phyloP scores from a whole-genome alignment of 2,329 filamentous ascomycete genomes.

The Magnaporthiopsis incrustans region DNA sequence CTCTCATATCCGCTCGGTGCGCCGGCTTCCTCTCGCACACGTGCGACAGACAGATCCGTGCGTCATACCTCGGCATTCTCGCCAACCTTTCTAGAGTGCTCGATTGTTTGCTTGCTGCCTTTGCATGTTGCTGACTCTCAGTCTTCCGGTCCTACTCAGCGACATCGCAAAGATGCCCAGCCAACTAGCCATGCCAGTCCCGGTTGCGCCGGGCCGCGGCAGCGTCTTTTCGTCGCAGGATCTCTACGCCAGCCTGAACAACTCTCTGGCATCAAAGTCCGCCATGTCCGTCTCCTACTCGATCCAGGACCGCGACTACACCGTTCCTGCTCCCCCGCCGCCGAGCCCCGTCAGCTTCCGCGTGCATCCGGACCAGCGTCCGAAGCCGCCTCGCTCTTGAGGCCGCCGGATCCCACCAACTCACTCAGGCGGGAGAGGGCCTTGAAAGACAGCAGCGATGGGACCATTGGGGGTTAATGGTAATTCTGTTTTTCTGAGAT shows the following conservation, averaged over 20 bases:
- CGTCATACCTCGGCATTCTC: background rate
- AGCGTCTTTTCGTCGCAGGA: constrained; percentile 39
- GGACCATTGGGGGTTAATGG: background rate
- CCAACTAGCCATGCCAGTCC: constrained; percentile 37
- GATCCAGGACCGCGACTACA: constrained; percentile 52
- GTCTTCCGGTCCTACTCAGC: background rate
- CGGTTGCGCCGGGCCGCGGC: constrained; percentile 39
- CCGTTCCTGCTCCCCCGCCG: constrained; percentile 56
- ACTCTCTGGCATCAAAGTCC: constrained; percentile 37
- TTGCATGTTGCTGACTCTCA: background rate
- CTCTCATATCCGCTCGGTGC: background rate
- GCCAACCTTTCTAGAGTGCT: background rate
- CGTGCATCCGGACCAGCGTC: constrained; percentile 41
- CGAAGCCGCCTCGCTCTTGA: constrained; percentile 22
- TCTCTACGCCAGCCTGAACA: constrained; percentile 44
- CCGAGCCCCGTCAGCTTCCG: constrained; percentile 57
- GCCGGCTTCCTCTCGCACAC: background rate
- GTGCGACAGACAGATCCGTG: background rate
- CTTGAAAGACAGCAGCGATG: background rate
- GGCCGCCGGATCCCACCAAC: background rate
- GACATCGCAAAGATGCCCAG: constrained; percentile 30
- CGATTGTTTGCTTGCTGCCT: background rate
- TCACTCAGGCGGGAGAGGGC: background rate
- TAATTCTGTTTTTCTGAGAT: background rate
- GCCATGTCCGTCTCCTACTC: constrained; percentile 35